A percentile compares a stretch with the other conserved stretches of the same genome.
These are phyloP conservation scores for Psidium guajava DNA, from an alignment of 345 rosid species.

Conservation along the genomic window DNA sequence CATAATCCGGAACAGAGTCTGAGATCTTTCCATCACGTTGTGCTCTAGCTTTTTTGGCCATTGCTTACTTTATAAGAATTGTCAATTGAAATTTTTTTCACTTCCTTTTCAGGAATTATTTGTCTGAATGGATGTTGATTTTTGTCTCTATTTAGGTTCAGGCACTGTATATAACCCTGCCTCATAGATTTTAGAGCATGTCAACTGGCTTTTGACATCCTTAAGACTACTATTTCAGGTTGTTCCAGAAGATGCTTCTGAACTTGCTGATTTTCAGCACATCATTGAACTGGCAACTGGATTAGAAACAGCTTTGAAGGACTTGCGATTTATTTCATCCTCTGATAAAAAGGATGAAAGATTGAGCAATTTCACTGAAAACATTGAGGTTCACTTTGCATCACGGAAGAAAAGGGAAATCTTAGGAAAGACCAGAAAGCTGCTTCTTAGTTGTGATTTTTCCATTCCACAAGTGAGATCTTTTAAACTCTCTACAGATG, in stretches of 20 bases:
- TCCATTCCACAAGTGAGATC: constrained; percentile 55
- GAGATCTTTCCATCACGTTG: not conserved
- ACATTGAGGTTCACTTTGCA: constrained; percentile 98
- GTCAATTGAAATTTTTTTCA: not conserved
- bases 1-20: not conserved
- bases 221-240: constrained; percentile 34
- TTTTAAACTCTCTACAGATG: not conserved
- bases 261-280: constrained; percentile 81
- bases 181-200: not conserved
- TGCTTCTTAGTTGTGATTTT: constrained; percentile 72
- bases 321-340: constrained; percentile 55
- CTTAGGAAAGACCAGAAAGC: constrained; percentile 76
- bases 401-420: constrained; percentile 71
- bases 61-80: not conserved
- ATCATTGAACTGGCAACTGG: constrained; percentile 47
- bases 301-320: constrained; percentile 66
- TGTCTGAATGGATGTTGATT: not conserved
- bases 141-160: not conserved
- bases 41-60: not conserved
- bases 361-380: constrained; percentile 74
- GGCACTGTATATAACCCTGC: not conserved
- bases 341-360: constrained; percentile 52
- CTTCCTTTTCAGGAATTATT: not conserved
- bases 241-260: constrained; percentile 91
- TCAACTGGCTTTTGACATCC: not conserved